These are phyloP conservation scores for Trichosporon sp. DNA, from an alignment of 1,284 basidiomycete species.

Conservation along the genomic window DNA sequence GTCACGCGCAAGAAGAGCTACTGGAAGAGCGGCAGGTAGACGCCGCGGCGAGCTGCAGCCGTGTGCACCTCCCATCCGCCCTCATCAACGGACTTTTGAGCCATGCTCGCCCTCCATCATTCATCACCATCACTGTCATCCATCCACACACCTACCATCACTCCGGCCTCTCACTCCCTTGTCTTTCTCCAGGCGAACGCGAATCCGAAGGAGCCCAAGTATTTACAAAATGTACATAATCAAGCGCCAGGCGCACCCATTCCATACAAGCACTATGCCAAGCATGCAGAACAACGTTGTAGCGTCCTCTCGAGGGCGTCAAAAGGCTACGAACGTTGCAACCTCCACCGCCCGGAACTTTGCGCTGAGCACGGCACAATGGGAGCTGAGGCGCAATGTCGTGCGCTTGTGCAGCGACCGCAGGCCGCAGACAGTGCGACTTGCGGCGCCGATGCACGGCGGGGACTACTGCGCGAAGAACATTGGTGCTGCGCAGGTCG, in stretches of 20 bases:
- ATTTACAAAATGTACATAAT: neutral
- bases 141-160: no score
- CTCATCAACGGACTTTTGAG: neutral
- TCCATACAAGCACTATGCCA: neutral
- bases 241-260: neutral
- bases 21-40: neutral
- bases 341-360: no score
- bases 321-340: neutral
- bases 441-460: no score
- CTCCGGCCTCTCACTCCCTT: neutral
- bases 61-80: no score
- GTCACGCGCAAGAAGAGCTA: neutral
- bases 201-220: no score
- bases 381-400: no score
- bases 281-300: neutral
- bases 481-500: no score
- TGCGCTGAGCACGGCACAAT: no score
- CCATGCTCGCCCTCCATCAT: neutral
- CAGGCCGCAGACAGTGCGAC: no score
- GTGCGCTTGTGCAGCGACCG: no score
- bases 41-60: neutral
- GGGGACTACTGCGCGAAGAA: no score
- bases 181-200: neutral
- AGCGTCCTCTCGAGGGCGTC: neutral
- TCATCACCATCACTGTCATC: neutral